Conservation (phyloP, 139 green algal species). For the Chlamydomonas applanata region DNA sequence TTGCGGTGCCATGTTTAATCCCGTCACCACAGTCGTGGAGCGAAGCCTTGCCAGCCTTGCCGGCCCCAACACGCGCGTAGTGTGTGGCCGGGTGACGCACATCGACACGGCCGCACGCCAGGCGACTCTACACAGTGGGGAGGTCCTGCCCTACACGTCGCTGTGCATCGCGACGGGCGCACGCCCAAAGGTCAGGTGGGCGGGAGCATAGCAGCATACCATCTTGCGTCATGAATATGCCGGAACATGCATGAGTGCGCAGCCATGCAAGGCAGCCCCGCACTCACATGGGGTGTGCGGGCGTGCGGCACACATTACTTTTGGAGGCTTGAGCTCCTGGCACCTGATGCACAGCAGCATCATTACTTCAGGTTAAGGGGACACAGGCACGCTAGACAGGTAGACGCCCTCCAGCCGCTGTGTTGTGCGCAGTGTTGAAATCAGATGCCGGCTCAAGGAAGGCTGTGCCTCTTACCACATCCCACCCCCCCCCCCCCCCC, state of each 20-base stretch:
- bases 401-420: too few relatives aligned
- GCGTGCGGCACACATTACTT: too few relatives aligned
- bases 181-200: slow-evolving; percentile 49
- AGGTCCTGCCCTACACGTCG: slow-evolving; percentile 55
- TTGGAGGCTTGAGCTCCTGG: too few relatives aligned
- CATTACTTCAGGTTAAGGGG: too few relatives aligned
- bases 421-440: too few relatives aligned
- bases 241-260: too few relatives aligned
- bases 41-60: neutral
- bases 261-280: slow-evolving; percentile 1
- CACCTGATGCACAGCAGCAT: too few relatives aligned
- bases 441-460: too few relatives aligned
- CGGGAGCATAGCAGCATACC: too few relatives aligned
- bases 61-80: neutral
- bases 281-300: slow-evolving; percentile 6
- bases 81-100: neutral
- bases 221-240: neutral
- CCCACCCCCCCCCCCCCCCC: too few relatives aligned
- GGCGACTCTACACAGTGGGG: slow-evolving; percentile 37
- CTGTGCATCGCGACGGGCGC: slow-evolving; percentile 76
- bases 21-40: neutral
- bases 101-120: slow-evolving; percentile 20
- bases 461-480: too few relatives aligned
- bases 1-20: neutral
- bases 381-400: too few relatives aligned